Evolutionary conservation across 1,284 basidiomycete species (phyloP).

Genomic region (Takashimella tepidaria): DNA sequence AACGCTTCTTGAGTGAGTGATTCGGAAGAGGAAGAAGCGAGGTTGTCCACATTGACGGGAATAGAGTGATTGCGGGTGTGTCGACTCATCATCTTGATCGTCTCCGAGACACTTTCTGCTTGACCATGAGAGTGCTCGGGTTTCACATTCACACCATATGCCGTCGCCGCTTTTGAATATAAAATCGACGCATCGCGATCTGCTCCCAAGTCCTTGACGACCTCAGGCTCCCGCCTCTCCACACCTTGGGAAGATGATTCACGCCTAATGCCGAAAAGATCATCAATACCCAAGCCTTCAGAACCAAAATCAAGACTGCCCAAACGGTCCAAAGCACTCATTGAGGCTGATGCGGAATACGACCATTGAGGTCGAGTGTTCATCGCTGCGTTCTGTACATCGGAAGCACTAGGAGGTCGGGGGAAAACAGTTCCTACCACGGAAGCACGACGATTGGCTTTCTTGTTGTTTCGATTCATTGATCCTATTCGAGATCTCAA

Average conservation of each 20-base stretch:
- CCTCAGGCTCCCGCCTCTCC: neutral
- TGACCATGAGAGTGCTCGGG: constrained; percentile 1
- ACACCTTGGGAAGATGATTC: neutral
- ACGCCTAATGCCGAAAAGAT: constrained; percentile 7
- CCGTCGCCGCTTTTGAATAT: neutral
- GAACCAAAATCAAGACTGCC: constrained; percentile 17
- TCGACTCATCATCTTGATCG: neutral
- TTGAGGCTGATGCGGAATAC: constrained; percentile 18
- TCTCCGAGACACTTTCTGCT: neutral
- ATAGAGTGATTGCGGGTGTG: constrained; percentile 2
- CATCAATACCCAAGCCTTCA: constrained; percentile 7
- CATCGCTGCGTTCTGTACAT: constrained; percentile 9
- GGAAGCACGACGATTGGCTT: neutral
- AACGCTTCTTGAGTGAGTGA: constrained; percentile 7
- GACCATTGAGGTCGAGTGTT: constrained; percentile 19
- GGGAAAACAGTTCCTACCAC: constrained; percentile 18
- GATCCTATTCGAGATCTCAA: neutral
- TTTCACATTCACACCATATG: neutral
- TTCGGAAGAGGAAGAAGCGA: constrained; percentile 14
- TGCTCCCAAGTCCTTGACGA: constrained; percentile 1
- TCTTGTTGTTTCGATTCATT: neutral
- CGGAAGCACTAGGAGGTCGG: constrained; percentile 10
- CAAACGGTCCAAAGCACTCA: constrained; percentile 18
- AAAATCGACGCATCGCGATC: neutral
- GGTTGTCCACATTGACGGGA: constrained; percentile 18